Base-by-base conservation (phyloP, 805 yeast species). In the Spathaspora arborariae region DNA sequence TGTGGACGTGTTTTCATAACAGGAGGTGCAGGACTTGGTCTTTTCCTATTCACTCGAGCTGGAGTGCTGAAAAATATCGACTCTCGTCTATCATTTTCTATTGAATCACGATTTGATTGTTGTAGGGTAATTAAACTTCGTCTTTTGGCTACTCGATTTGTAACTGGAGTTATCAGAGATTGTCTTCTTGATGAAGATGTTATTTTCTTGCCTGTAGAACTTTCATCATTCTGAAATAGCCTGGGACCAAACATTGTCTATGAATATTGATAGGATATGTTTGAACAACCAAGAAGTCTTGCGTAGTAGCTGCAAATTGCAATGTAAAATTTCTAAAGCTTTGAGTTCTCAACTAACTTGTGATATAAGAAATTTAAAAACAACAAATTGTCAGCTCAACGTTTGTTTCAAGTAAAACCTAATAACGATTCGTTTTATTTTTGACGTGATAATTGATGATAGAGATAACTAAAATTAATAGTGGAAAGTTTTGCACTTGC, bases 61-160 rank as follows among this genome's bases (percentile, higher is more conserved):
- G 43, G 43, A 11, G 43, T 41, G 8, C 35, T 20, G n/a, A 24
- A 41, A 6, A 41, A 24, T 24, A 24, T 15, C 15, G 43, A 30
- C 24, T 20, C 24, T 20, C 43, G 43, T 11, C 40, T n/a, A 20
- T 20, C 40, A 30, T 30, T 30, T 16, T 30, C 35, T 30, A 30
- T 6, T 7, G 35, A 30, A n/a, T 8, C 35, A 8, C 35, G 35
- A 13, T 30, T 16, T n/a, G 15, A 16, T 13, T 13, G 15, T 8
- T 9, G 35, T 16, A 13, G 35, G 15, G 26, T 9, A 7, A 30
- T 13, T 7, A 30, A 30, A 30, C 35, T 30, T 30, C 35, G 35
- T 30, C 35, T 30, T 30, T 30, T 30, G 6, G 18, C 35, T 13
- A 15, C 35, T 30, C 35, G 10, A n/a, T 30, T 30, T 30, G 35